A percentile compares a stretch with the other conserved stretches of the same genome.
Conservation (phyloP, 305 asterid genomes). For the Fraxinus baroniana region DNA sequence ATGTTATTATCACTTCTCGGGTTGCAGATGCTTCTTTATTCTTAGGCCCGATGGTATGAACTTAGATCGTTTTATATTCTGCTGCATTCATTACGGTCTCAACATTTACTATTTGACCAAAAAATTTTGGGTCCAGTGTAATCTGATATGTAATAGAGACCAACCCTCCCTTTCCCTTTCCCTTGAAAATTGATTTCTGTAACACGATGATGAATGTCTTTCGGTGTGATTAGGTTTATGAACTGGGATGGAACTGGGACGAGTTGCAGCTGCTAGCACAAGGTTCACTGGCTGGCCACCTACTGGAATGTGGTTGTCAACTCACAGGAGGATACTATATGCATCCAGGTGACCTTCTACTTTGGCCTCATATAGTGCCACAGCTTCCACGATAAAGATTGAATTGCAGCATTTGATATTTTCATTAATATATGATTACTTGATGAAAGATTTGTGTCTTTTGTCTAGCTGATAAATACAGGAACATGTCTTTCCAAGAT, state of each 20-base stretch:
- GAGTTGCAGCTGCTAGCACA: conserved; percentile 75
- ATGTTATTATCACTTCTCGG: conserved; percentile 86
- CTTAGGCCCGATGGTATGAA: conserved; percentile 85
- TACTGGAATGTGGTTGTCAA: conserved; percentile 98
- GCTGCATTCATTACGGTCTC: background rate
- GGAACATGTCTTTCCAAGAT: conserved; percentile 68
- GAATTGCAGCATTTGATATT: conserved; percentile 9
- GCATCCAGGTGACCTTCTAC: conserved; percentile 75
- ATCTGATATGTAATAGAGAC: conserved; percentile 5
- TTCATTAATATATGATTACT: conserved; percentile 14
- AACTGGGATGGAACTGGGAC: conserved; percentile 98
- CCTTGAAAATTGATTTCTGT: conserved; percentile 6
- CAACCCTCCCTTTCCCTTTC: background rate
- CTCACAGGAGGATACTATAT: conserved; percentile 95
- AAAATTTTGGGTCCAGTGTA: conserved; percentile 15
- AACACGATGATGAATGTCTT: conserved; percentile 22
- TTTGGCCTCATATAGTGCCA: conserved; percentile 7
- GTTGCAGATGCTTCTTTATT: conserved; percentile 97
- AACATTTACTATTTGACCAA: conserved; percentile 9
- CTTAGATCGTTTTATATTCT: conserved; percentile 16
- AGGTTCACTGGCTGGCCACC: conserved; percentile 93
- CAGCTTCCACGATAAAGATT: conserved; percentile 10
- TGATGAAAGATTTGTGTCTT: conserved; percentile 11
- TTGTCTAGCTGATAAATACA: conserved; percentile 66
- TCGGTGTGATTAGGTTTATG: conserved; percentile 61